Base-by-base conservation (phyloP, 192 early-diverging fungal species). In the Dissophora ornata region DNA sequence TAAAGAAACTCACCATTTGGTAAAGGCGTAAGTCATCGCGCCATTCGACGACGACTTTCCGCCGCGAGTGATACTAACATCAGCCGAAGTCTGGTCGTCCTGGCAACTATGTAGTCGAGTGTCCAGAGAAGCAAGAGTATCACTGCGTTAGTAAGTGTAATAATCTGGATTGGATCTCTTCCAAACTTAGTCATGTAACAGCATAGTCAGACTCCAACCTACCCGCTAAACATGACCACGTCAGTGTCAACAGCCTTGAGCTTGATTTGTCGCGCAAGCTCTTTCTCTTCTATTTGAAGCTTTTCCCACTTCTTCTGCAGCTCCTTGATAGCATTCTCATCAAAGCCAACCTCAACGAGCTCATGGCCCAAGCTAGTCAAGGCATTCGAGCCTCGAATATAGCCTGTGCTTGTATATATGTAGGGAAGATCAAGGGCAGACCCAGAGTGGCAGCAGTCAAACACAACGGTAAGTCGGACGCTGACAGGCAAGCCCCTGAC, bases 361-460 rank as follows among this genome's bases (percentile, higher is more conserved):
- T 79, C 47, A 25, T 71, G 48, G 18, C 79, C 79, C 44, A 68
- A 25, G 36, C 60, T 57, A 9, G 58, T 54, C 33, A 69, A 44
- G 4, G 68, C 67, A 46, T 25, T 32, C 3, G 67, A 73, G 16
- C 70, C 69, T n/a, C 56, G 60, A 24, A 73, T 62, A 28, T 63
- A 79, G 29, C 89, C 88, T 36, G 77, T 56, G 53, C 80, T 81
- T 45, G 84, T 75, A 62, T 91, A 91, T 55, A 85, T 84, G 69
- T 86, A 91, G 5, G 89, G 88, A 33, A 91, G 77, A 48, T 91
- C 89, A 55, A 91, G 66, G 1, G 86, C 88, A n/a, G 90, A 83
- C 41, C 89, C 90, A 46, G 89, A 90, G 65, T 91, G 90, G 67
- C 90, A 91, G 73, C 87, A 91, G 73, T 91, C 90, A 67, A 89